These are phyloP conservation scores for Tulasnella sp. DNA, from an alignment of 768 basidiomycete species.

Conservation along the genomic window DNA sequence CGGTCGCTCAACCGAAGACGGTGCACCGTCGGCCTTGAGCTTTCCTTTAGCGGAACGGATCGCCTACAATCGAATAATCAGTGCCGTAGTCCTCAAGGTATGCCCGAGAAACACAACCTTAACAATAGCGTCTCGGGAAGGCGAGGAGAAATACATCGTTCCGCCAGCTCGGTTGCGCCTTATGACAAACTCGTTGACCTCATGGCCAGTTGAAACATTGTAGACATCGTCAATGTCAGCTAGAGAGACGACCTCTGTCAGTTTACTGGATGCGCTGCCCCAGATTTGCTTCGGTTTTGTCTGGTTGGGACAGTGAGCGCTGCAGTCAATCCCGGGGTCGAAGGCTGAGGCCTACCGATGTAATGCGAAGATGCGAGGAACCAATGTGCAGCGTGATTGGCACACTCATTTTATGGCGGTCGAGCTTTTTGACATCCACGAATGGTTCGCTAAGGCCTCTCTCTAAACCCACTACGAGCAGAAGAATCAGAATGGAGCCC, in stretches of 20 bases:
- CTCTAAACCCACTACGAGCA: conserved; percentile 49
- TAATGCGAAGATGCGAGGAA: conserved; percentile 64
- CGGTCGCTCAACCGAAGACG: conserved; percentile 50
- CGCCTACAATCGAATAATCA: conserved; percentile 37
- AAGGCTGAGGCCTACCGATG: conserved; percentile 45
- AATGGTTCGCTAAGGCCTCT: conserved; percentile 49
- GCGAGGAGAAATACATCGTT: conserved; percentile 70
- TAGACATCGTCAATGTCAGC: conserved; percentile 81
- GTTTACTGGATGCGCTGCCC: conserved; percentile 58
- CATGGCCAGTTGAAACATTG: conserved; percentile 68
- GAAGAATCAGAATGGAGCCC: background rate
- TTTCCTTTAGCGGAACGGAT: conserved; percentile 70
- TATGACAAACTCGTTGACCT: conserved; percentile 69
- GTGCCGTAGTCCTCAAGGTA: background rate
- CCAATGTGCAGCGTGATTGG: conserved; percentile 65
- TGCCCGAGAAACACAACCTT: conserved; percentile 43
- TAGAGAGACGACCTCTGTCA: conserved; percentile 73
- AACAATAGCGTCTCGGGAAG: conserved; percentile 59
- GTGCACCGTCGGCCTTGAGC: conserved; percentile 44
- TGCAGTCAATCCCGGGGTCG: background rate
- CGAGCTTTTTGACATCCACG: conserved; percentile 58
- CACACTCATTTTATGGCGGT: conserved; percentile 55
- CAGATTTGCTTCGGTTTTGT: conserved; percentile 58
- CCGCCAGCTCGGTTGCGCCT: conserved; percentile 61
- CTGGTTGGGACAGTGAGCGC: conserved; percentile 40